phyloP scores from a whole-genome alignment of 345 rosid species.

The Xanthoceras sorbifolium region DNA sequence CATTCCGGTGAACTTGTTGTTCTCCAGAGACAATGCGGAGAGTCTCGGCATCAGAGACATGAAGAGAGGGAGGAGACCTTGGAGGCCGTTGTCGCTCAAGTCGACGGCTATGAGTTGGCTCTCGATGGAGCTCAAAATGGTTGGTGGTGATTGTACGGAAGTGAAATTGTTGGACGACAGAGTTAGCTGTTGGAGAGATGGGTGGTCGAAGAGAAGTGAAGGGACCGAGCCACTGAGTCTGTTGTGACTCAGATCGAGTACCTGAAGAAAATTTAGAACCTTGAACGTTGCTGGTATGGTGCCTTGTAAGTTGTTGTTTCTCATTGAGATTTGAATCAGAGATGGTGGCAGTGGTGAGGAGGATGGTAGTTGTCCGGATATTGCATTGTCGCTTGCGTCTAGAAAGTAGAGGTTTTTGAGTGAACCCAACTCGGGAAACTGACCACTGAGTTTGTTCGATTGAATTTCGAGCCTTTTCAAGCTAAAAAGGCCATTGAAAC shows the following conservation, averaged over 20 bases:
- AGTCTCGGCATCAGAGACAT: constrained; percentile 49
- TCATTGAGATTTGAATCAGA: constrained; percentile 64
- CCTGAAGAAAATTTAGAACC: constrained; percentile 45
- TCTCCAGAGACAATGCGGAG: constrained; percentile 54
- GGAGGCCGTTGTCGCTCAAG: constrained; percentile 52
- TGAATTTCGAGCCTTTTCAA: constrained; percentile 74
- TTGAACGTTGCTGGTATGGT: constrained; percentile 49
- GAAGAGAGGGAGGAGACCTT: constrained; percentile 47
- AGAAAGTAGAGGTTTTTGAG: constrained; percentile 57
- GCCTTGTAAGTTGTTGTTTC: constrained; percentile 66
- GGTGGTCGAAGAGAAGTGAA: constrained; percentile 53
- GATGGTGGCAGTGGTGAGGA: constrained; percentile 53
- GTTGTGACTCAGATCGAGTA: constrained; percentile 72
- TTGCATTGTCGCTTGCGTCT: constrained; percentile 68
- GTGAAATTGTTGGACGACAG: constrained; percentile 70
- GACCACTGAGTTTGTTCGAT: constrained; percentile 61
- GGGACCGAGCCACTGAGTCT: constrained; percentile 56
- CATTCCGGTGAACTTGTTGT: constrained; percentile 55
- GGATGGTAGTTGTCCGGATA: constrained; percentile 61
- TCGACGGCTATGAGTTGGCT: constrained; percentile 62
- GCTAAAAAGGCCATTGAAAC: constrained; percentile 42
- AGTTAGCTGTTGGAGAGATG: constrained; percentile 76
- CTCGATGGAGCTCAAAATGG: constrained; percentile 18
- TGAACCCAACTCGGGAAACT: constrained; percentile 61
- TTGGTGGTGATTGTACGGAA: constrained; percentile 57